Percentiles rank a stretch among this genome's conserved stretches.
These are phyloP conservation scores for Graphilbum fragrans DNA, from an alignment of 2,329 filamentous ascomycete genomes.

Conservation along the genomic window DNA sequence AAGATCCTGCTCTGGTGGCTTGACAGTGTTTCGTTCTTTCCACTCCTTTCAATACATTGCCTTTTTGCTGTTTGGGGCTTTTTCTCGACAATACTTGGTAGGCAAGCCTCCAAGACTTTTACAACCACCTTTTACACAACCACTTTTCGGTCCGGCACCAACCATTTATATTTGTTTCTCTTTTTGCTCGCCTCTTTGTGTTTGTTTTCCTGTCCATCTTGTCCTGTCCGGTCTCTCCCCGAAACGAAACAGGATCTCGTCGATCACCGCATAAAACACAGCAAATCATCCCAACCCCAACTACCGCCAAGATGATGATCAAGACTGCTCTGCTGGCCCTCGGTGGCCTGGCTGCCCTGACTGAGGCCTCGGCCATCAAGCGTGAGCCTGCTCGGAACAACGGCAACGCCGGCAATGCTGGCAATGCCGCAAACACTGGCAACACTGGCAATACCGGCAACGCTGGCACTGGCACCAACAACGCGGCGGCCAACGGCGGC, in stretches of 20 bases:
- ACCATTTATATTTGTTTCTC: conserved; percentile 13
- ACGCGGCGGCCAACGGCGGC: background rate
- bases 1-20: conserved; percentile 23
- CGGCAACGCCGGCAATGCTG: conserved; percentile 2
- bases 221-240: no score
- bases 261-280: background rate
- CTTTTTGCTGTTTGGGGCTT: background rate
- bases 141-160: conserved; percentile 41
- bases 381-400: conserved; percentile 19
- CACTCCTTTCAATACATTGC: background rate
- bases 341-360: conserved; percentile 30
- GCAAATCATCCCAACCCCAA: background rate
- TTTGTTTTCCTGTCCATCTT: background rate
- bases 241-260: background rate
- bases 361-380: conserved; percentile 31
- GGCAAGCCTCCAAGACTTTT: conserved; percentile 10
- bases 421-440: background rate
- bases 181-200: conserved; percentile 11
- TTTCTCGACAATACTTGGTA: conserved; percentile 1
- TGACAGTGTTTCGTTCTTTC: conserved; percentile 28
- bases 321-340: conserved; percentile 37
- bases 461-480: conserved; percentile 20
- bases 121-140: conserved; percentile 13
- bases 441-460: background rate
- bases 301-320: conserved; percentile 34